Evolutionary conservation across 331 rosid genomes (phyloP).

Genomic region (Arachis monticola): DNA sequence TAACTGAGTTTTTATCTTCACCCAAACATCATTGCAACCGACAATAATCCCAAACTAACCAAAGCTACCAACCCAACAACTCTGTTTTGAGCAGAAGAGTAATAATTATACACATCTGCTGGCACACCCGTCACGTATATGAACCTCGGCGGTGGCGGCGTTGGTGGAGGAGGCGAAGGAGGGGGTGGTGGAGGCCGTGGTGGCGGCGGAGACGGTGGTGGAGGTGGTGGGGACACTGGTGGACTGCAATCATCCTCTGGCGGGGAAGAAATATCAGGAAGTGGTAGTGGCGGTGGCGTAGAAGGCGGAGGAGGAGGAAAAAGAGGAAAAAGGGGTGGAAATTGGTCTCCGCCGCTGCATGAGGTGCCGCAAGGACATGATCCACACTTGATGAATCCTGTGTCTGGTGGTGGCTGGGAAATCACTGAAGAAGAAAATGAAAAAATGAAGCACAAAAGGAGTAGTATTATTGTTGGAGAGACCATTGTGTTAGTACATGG

Average conservation of each 20-base stretch:
- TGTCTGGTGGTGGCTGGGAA: slow-evolving; percentile 22
- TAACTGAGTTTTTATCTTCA: background rate
- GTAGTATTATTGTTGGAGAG: slow-evolving; percentile 17
- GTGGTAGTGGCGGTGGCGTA: slow-evolving; percentile 23
- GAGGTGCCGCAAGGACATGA: slow-evolving; percentile 53
- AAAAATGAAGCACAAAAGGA: slow-evolving; percentile 27
- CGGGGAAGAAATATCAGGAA: slow-evolving; percentile 9
- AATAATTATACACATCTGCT: slow-evolving; percentile 35
- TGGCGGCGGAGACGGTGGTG: background rate
- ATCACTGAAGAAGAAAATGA: slow-evolving; percentile 29
- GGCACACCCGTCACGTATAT: slow-evolving; percentile 50
- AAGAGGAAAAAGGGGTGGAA: slow-evolving; percentile 12
- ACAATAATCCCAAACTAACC: slow-evolving; percentile 34
- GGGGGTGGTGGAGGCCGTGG: slow-evolving; percentile 34
- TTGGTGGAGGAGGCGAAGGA: slow-evolving; percentile 30
- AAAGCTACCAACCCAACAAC: slow-evolving; percentile 35
- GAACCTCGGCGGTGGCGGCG: slow-evolving; percentile 74
- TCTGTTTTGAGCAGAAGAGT: slow-evolving; percentile 41
- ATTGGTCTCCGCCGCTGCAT: slow-evolving; percentile 29
- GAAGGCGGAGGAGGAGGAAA: slow-evolving; percentile 36
- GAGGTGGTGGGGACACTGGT: background rate
- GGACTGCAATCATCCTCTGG: slow-evolving; percentile 4
- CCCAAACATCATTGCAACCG: slow-evolving; percentile 20
- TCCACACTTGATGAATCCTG: slow-evolving; percentile 52
- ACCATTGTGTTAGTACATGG: slow-evolving; percentile 36